Base-by-base conservation (phyloP, 1,284 basidiomycete genomes). In the Pisolithus thermaeus region DNA sequence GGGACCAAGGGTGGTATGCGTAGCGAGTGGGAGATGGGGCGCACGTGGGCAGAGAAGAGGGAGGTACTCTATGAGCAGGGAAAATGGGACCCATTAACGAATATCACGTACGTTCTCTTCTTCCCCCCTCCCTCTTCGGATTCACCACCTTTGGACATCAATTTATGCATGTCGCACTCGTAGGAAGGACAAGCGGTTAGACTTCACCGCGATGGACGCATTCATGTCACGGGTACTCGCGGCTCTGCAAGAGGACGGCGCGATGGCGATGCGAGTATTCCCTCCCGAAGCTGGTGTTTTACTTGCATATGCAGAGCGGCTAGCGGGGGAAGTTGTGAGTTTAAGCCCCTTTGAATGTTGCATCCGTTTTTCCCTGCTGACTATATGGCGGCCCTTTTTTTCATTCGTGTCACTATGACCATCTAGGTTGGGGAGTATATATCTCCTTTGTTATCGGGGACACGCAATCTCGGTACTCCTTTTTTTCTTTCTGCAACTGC, bases 11-110 rank as follows among this genome's bases (percentile, higher is more conserved):
- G 54, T 2, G 25, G 47, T n/a, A 8, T 55, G 7, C 56, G 58
- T 8, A 62, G 73, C n/a, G 89, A 91, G 55, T 95, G 92, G 92
- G 92, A 95, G 65, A 83, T 93, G 73, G 91, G 90, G 1, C 82
- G 89, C 50, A 85, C 93, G 18, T 97, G 95, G 90, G 84, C 90
- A 2, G 94, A 97, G 70, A 96, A 96, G 71, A 74, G 88, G 28
- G 92, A 95, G 64, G 83, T 97, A n/a, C 92, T 97, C 62, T 97
- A 95, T 66, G 87, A 92, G 32, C 80, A 83, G 52, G 81, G 78
- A 3, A 76, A 78, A 47, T 95, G 91, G 84, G 80, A 89, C 59
- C 81, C 93, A 0, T 32, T 25, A 12, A 39, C 46, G 32, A 43
- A 36, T 41, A 55, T 59, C 40, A 59, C 56, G 58, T 60, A 50